Conservation (phyloP, 441 rosid genomes). For the Erodium chrysanthum region DNA sequence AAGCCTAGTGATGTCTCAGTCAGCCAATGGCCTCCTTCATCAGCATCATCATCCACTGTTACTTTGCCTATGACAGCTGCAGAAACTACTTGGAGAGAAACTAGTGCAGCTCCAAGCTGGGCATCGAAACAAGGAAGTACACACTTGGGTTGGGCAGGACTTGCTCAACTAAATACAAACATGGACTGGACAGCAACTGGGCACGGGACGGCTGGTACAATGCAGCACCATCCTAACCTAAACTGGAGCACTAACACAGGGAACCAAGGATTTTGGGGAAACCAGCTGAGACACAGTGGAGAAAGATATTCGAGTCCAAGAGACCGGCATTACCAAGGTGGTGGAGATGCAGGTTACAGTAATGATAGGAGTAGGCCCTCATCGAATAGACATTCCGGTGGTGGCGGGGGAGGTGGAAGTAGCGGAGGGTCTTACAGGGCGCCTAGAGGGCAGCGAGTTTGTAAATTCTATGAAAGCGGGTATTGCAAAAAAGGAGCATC, state of each 20-base stretch:
- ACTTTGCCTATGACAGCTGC: conserved; percentile 30
- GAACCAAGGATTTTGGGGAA: conserved; percentile 31
- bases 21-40: conserved; percentile 33
- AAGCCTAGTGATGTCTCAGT: conserved; percentile 38
- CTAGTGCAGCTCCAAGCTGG: background rate
- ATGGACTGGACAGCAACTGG: conserved; percentile 18
- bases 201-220: background rate
- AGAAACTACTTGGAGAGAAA: no score
- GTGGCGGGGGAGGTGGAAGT: conserved; percentile 17
- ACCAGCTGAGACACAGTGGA: conserved; percentile 38
- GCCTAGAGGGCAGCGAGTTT: conserved; percentile 64
- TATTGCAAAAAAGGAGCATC: conserved; percentile 73
- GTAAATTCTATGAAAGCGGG: conserved; percentile 80
- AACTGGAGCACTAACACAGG: conserved; percentile 23
- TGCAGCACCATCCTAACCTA: conserved; percentile 21
- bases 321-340: conserved; percentile 30
- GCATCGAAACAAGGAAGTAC: conserved; percentile 24
- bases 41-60: conserved; percentile 28
- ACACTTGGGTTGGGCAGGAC: conserved; percentile 23
- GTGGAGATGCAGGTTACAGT: conserved; percentile 2
- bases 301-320: conserved; percentile 32
- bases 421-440: conserved; percentile 36
- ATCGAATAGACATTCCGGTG: conserved; percentile 34
- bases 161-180: conserved; percentile 23
- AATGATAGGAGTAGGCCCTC: conserved; percentile 31